Percentiles rank a stretch among this genome's conserved stretches.
Conservation (phyloP, 768 basidiomycete species). For the Russula ochroleuca region DNA sequence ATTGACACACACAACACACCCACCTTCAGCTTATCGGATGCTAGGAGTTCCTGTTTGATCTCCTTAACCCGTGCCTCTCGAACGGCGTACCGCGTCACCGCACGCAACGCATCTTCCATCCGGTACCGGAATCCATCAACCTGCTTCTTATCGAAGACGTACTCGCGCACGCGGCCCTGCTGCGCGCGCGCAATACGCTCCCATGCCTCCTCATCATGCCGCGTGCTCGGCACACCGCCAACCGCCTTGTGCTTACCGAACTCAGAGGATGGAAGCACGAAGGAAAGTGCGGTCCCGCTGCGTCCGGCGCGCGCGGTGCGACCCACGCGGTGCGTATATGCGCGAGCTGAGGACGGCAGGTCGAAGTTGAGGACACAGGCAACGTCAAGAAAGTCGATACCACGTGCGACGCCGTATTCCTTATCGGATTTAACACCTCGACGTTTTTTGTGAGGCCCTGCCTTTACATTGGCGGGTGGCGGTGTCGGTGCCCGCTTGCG, state of each 20-base stretch:
- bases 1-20: background rate
- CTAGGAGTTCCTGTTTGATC: constrained; percentile 69
- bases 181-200: constrained; percentile 74
- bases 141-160: constrained; percentile 91
- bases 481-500: constrained; percentile 51
- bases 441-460: constrained; percentile 43
- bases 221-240: constrained; percentile 61
- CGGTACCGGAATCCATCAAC: constrained; percentile 97
- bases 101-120: constrained; percentile 92
- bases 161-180: constrained; percentile 71
- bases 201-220: constrained; percentile 74
- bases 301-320: constrained; percentile 95
- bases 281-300: constrained; percentile 87
- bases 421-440: constrained; percentile 50
- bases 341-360: constrained; percentile 80
- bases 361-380: constrained; percentile 98
- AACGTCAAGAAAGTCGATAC: constrained; percentile 95
- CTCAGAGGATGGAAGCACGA: constrained; percentile 65
- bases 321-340: constrained; percentile 94
- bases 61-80: constrained; percentile 57
- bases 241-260: constrained; percentile 76
- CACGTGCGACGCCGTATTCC: constrained; percentile 92
- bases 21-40: constrained; percentile 96
- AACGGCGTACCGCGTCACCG: constrained; percentile 81
- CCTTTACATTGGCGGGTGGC: constrained; percentile 33